A percentile compares a stretch with the other conserved stretches of the same genome.
phyloP scores from a whole-genome alignment of 352 stramenopile species.

The Phytophthora foliorum region DNA sequence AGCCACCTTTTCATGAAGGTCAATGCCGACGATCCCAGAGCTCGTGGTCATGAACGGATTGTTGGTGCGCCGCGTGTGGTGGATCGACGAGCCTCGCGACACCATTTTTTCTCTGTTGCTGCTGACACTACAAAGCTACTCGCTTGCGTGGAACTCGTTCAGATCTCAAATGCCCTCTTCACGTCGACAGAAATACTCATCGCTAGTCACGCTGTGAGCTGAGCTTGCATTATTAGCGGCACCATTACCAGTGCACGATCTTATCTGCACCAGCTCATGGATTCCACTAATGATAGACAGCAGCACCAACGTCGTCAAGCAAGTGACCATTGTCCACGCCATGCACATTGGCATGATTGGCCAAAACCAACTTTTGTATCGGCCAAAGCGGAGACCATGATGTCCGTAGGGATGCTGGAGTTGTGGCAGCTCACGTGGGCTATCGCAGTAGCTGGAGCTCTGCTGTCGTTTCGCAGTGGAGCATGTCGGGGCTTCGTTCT shows the following conservation, averaged over 20 bases:
- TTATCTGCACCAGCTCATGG: slow-evolving; percentile 10
- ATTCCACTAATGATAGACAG: neutral
- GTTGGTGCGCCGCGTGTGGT: slow-evolving; percentile 71
- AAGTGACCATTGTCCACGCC: neutral
- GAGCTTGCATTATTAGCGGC: slow-evolving; percentile 17
- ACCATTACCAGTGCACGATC: slow-evolving; percentile 20
- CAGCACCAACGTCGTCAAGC: too few relatives aligned
- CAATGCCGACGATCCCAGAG: slow-evolving; percentile 85
- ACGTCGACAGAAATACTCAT: slow-evolving; percentile 17
- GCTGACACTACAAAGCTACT: neutral
- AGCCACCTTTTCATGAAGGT: slow-evolving; percentile 69
- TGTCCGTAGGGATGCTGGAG: slow-evolving; percentile 29
- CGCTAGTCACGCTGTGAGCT: neutral
- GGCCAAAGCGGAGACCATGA: slow-evolving; percentile 3
- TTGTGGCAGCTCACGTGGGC: slow-evolving; percentile 49
- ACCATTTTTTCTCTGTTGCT: slow-evolving; percentile 49
- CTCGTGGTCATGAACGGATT: slow-evolving; percentile 91
- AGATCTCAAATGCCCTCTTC: slow-evolving; percentile 14
- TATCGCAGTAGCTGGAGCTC: slow-evolving; percentile 35
- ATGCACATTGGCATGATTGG: slow-evolving; percentile 23
- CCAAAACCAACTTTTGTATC: slow-evolving; percentile 10
- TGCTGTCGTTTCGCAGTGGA: slow-evolving; percentile 46
- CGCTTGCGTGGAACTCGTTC: slow-evolving; percentile 5
- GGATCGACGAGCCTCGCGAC: slow-evolving; percentile 77
- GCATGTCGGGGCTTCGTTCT: slow-evolving; percentile 54